Conservation (phyloP, 2,329 filamentous ascomycete genomes). For the Xylaria arbuscula region DNA sequence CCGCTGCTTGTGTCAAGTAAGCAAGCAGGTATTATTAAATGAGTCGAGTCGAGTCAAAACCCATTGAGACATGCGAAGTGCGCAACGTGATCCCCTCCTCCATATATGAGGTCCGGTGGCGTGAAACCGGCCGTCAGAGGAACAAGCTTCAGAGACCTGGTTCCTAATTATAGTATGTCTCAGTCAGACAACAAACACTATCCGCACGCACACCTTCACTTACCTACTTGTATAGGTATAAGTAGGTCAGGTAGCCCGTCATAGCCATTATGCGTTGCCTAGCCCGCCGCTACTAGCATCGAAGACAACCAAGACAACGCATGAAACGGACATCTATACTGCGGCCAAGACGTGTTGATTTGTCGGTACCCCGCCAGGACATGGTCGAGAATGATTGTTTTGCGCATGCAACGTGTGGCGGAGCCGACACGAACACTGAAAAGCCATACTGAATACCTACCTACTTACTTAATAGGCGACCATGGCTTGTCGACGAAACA, state of each 20-base stretch:
- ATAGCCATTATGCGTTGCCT: constrained; percentile 4
- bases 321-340: constrained; percentile 18
- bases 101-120: constrained; percentile 9
- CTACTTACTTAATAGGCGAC: not conserved
- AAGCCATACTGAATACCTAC: not conserved
- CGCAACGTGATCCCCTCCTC: constrained; percentile 5
- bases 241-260: not conserved
- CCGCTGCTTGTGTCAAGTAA: constrained; percentile 1
- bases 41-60: not conserved
- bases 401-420: constrained; percentile 35
- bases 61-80: constrained; percentile 2
- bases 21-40: not conserved
- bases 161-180: constrained; percentile 37
- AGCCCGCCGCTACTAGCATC: not conserved
- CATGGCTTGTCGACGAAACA: constrained; percentile 21
- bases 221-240: constrained; percentile 2
- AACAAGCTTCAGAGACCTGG: constrained; percentile 7
- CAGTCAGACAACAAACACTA: constrained; percentile 20
- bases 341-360: constrained; percentile 20
- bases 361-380: constrained; percentile 19
- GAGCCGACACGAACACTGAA: constrained; percentile 15
- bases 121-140: constrained; percentile 29
- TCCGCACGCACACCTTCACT: not conserved
- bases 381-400: constrained; percentile 26
- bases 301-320: constrained; percentile 22